Evolutionary conservation across 192 early-diverging fungal species (phyloP), one percentile per base, ranked within the genome.

Genomic region (Coemansia sp.): DNA sequence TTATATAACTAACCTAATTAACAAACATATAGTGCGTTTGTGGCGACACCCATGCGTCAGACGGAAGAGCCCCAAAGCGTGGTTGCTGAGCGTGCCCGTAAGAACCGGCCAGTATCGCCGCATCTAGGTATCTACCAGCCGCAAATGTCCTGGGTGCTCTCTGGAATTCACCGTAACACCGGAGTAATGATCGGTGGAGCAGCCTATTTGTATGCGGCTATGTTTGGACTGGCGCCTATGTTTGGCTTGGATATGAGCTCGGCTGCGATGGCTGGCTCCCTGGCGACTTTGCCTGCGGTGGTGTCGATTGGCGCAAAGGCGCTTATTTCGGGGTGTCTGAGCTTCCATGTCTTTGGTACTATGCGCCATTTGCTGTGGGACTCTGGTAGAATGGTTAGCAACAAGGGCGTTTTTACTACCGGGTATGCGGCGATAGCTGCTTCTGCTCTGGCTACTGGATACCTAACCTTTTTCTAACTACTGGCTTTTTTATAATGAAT

Each of bases 361-460:
- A 66, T 96, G 49, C 88, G 96, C 66, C 96, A 98, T 85, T 87
- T 97, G 92, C 85, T 92, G 58, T 98, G 96, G 96, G 96, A 98
- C 76, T 89, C 89, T 66, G 87, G 87, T 16, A 76, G 75, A 68
- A 72, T 65, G 20, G 85, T 98, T 65, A 90, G 81, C 64, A 75
- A 95, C 65, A 86, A 92, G 84, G 91, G 88, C 38, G 97, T 98
- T 12, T 92, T 92, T 77, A 81, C 80, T 7, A 93, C 92, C 0
- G 97, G 94, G 29, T 95, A 94, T 64, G 80, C 79, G 33, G 92
- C 93, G 50, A 62, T 96, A 13, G 91, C 74, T 27, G 87, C 86
- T 31, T 89, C 88, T 10, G 81, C 86, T 20, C 76, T 91, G 73
- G 79, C 87, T 50, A 82, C 89, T 13, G 68, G 79, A 50, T 85